These are phyloP conservation scores for Sequoiadendron giganteum DNA, from an alignment of 75 land plant genomes.

Conservation along the genomic window DNA sequence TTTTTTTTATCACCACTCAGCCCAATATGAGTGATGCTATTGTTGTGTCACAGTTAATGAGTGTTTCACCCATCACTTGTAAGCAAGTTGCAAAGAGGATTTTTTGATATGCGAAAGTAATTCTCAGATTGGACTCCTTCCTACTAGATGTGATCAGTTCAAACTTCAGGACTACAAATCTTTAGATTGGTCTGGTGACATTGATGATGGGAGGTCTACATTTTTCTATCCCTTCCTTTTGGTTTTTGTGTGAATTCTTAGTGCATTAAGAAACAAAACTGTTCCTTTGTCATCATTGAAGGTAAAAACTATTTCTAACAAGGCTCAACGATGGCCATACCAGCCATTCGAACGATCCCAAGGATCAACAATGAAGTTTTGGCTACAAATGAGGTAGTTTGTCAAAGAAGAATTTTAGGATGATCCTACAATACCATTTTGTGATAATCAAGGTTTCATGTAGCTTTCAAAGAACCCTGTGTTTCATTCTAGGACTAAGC, in stretches of 20 bases:
- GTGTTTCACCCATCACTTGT: neutral
- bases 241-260: neutral
- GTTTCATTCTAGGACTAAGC: neutral
- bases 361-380: too few species aligned
- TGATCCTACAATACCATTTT: neutral
- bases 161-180: neutral
- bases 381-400: neutral
- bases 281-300: conserved; percentile 10
- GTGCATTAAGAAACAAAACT: conserved; percentile 15
- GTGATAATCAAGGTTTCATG: neutral
- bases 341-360: too few species aligned
- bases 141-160: neutral
- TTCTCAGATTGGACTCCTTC: conserved; percentile 6
- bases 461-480: neutral
- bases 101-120: conserved; percentile 15
- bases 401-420: neutral
- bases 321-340: too few species aligned
- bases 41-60: conserved; percentile 2
- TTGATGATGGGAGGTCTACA: conserved; percentile 7
- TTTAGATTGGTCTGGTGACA: conserved; percentile 16
- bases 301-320: neutral
- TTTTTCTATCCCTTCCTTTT: conserved; percentile 1
- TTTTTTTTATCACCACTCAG: neutral
- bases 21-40: neutral
- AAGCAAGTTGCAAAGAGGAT: neutral